phyloP scores from a whole-genome alignment of 1,284 basidiomycete genomes.

The Heliocybe sulcata region DNA sequence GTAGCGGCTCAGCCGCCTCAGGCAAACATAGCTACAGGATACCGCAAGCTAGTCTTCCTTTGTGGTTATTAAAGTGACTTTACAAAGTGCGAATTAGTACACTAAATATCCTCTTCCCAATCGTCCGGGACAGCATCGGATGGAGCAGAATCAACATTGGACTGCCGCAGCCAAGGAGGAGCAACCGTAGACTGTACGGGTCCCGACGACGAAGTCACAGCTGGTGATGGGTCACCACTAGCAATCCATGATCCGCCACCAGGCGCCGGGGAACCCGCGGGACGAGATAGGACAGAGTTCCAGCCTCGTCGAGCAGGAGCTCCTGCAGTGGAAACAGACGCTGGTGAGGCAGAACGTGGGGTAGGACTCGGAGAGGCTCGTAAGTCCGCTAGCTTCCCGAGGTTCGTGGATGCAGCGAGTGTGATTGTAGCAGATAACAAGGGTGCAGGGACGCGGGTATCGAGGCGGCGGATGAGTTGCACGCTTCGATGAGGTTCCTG shows the following conservation, averaged over 20 bases:
- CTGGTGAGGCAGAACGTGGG: conserved; percentile 13
- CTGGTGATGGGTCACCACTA: neutral
- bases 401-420: conserved; percentile 17
- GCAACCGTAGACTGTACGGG: conserved; percentile 1
- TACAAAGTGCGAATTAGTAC: no score
- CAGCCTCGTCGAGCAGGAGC: conserved; percentile 22
- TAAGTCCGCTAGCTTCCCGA: conserved; percentile 55
- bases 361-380: conserved; percentile 23
- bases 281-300: conserved; percentile 27
- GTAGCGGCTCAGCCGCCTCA: no score
- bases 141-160: neutral
- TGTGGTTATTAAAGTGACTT: no score
- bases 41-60: no score
- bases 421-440: conserved; percentile 46
- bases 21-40: no score
- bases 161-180: neutral
- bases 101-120: conserved; percentile 36
- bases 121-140: conserved; percentile 33
- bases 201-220: conserved; percentile 3
- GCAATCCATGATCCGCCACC: neutral
- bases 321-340: conserved; percentile 9
- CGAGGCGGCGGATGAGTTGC: conserved; percentile 72
- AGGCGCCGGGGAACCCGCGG: conserved; percentile 13
- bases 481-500: conserved; percentile 78
- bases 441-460: conserved; percentile 71